phyloP scores from a whole-genome alignment of 768 basidiomycete species.

The Gloeostereum incarnatum region DNA sequence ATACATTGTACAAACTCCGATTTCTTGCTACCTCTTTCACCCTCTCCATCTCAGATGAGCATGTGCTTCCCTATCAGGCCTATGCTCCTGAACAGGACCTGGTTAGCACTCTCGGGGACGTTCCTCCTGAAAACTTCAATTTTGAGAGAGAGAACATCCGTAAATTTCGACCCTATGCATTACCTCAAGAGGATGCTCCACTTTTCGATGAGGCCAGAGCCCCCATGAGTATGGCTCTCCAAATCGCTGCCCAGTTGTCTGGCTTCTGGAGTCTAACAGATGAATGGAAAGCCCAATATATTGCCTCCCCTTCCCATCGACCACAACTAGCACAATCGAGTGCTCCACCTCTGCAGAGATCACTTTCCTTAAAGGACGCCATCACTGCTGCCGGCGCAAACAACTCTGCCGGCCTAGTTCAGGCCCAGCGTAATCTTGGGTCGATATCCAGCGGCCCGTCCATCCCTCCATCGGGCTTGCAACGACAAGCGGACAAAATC shows the following conservation, averaged over 20 bases:
- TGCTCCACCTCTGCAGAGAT: conserved; percentile 6
- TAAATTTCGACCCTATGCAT: conserved; percentile 44
- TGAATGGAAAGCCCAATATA: conserved; percentile 55
- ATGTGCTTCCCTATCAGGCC: conserved; percentile 70
- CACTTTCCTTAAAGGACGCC: not conserved
- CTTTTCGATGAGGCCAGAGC: conserved; percentile 45
- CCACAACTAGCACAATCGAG: conserved; percentile 10
- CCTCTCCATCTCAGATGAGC: conserved; percentile 39
- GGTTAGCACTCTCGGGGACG: conserved; percentile 35
- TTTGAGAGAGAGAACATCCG: conserved; percentile 28
- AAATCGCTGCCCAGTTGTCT: conserved; percentile 57
- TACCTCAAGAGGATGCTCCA: conserved; percentile 10
- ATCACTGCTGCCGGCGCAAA: conserved; percentile 4
- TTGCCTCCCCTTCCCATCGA: conserved; percentile 17
- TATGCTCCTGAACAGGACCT: conserved; percentile 46
- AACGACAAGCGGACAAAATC: conserved; percentile 14
- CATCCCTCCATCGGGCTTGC: conserved; percentile 6
- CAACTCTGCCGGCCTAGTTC: not conserved
- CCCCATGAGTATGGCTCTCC: conserved; percentile 62
- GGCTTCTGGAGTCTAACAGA: conserved; percentile 67
- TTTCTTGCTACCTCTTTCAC: conserved; percentile 49
- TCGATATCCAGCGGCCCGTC: conserved; percentile 9
- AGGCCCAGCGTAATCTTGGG: conserved; percentile 2
- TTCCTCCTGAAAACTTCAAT: conserved; percentile 33
- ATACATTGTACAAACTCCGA: conserved; percentile 56